These are phyloP conservation scores for Afroboletus lepidellus DNA, from an alignment of 1,284 basidiomycete genomes.

Conservation along the genomic window DNA sequence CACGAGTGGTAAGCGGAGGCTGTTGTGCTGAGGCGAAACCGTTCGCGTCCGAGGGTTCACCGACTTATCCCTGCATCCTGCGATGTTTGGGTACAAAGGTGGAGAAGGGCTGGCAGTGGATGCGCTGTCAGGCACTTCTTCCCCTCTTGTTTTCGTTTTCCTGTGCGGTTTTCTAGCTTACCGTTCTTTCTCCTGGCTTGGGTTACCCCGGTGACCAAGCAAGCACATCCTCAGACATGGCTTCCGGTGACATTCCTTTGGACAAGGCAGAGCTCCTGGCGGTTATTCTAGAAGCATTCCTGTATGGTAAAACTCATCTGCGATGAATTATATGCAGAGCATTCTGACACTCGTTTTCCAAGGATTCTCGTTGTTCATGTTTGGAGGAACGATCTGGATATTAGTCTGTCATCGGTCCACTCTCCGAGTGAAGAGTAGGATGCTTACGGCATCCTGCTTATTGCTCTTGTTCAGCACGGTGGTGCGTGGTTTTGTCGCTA, in stretches of 20 bases:
- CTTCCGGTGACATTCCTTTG: conserved; percentile 9
- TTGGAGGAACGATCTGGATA: conserved; percentile 18
- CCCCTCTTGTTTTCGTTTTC: background rate
- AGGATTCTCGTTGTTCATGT: conserved; percentile 26
- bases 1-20: background rate
- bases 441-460: conserved; percentile 12
- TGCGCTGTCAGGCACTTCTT: background rate
- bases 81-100: background rate
- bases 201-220: background rate
- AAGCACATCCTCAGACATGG: conserved; percentile 8
- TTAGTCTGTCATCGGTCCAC: conserved; percentile 3
- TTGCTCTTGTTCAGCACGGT: conserved; percentile 17
- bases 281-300: conserved; percentile 17
- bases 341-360: background rate
- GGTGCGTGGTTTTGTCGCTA: conserved; percentile 4
- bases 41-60: background rate
- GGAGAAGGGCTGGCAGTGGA: background rate
- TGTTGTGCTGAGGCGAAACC: background rate
- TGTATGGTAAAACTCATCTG: conserved; percentile 19
- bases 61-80: background rate
- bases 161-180: background rate
- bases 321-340: background rate
- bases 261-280: conserved; percentile 24
- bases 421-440: conserved; percentile 7
- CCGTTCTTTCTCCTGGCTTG: background rate